Conservation (phyloP, 257 asterid species). For the Salvia miltiorrhiza region DNA sequence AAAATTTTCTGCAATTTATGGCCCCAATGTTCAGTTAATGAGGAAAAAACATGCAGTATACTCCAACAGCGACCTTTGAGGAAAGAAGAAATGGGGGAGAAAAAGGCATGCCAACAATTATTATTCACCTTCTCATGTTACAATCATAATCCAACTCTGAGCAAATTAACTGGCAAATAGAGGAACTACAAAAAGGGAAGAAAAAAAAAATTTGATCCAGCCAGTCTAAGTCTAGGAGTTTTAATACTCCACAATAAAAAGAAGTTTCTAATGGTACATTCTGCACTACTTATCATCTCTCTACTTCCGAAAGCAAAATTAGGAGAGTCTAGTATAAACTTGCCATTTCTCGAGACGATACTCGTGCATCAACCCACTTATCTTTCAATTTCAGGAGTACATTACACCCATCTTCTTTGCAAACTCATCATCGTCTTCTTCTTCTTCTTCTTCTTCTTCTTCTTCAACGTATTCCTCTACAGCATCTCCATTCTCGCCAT, state of each 20-base stretch:
- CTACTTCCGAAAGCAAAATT: slow-evolving; percentile 51
- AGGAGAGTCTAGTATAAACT: slow-evolving; percentile 41
- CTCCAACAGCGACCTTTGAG: background rate
- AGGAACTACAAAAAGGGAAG: slow-evolving; percentile 17
- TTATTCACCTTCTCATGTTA: slow-evolving; percentile 30
- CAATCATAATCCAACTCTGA: slow-evolving; percentile 31
- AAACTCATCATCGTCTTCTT: slow-evolving; percentile 64
- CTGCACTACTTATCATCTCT: slow-evolving; percentile 30
- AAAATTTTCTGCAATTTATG: too few relatives aligned
- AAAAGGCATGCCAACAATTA: slow-evolving; percentile 15
- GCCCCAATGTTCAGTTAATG: too few relatives aligned
- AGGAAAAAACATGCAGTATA: too few relatives aligned
- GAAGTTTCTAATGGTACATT: slow-evolving; percentile 34
- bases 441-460: slow-evolving; percentile 70
- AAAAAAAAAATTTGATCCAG: background rate
- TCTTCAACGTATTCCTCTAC: slow-evolving; percentile 61
- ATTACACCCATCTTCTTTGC: slow-evolving; percentile 91
- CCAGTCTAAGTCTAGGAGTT: slow-evolving; percentile 29
- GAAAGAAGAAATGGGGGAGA: background rate
- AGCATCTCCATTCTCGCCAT: slow-evolving; percentile 53
- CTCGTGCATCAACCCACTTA: slow-evolving; percentile 11
- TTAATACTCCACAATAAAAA: slow-evolving; percentile 20
- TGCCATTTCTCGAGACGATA: slow-evolving; percentile 29
- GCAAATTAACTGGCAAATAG: slow-evolving; percentile 18
- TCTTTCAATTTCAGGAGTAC: slow-evolving; percentile 38